Percentiles rank a stretch among this genome's conserved stretches.
phyloP scores from a whole-genome alignment of 257 asterid species.

The Penstemon eatonii region DNA sequence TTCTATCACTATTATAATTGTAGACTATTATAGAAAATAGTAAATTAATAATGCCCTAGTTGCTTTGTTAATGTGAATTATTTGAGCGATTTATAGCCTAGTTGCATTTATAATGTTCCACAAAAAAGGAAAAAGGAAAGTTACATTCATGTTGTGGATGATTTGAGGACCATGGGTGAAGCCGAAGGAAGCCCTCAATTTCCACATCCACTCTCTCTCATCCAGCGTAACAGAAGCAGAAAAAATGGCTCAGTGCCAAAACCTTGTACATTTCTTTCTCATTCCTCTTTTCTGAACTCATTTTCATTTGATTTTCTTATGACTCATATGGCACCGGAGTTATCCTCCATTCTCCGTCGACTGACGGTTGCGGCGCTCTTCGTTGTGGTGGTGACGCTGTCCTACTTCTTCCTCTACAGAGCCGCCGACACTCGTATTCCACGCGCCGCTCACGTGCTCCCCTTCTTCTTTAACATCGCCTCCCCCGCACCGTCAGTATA shows the following conservation, averaged over 20 bases:
- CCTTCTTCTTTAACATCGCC: slow-evolving; percentile 16
- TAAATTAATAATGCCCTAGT: too few species aligned
- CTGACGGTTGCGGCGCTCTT: slow-evolving; percentile 26
- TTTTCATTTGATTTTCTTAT: not conserved
- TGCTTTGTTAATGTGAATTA: too few species aligned
- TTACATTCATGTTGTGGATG: too few species aligned
- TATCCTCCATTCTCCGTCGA: slow-evolving; percentile 24
- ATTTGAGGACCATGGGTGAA: too few species aligned
- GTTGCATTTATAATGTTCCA: too few species aligned
- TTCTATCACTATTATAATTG: too few species aligned
- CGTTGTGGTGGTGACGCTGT: slow-evolving; percentile 23
- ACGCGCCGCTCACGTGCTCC: slow-evolving; percentile 22
- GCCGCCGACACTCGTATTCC: slow-evolving; percentile 28
- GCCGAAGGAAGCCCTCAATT: too few species aligned
- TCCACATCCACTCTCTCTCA: not conserved
- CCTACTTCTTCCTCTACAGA: slow-evolving; percentile 35
- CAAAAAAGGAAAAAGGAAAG: too few species aligned
- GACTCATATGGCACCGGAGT: slow-evolving; percentile 23
- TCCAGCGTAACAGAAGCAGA: slow-evolving; percentile 14
- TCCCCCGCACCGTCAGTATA: slow-evolving; percentile 26
- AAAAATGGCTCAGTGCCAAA: slow-evolving; percentile 28
- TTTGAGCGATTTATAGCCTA: too few species aligned
- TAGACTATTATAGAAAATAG: too few species aligned
- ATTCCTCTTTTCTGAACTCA: slow-evolving; percentile 15
- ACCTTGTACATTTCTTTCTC: not conserved